These are phyloP conservation scores for Oryza punctata DNA, from an alignment of 176 grass and related monocot species.

Conservation along the genomic window DNA sequence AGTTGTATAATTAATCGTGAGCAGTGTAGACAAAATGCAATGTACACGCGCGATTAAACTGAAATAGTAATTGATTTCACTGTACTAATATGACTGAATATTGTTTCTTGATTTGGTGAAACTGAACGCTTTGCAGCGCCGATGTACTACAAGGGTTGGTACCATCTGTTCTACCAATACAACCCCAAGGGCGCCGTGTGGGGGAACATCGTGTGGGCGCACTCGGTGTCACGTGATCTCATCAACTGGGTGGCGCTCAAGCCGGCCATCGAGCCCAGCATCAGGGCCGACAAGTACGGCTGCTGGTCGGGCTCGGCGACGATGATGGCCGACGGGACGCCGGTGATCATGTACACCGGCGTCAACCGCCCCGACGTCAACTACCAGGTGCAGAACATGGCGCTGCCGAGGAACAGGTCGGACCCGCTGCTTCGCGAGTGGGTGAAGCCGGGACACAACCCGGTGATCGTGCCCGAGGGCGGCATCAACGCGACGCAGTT, in stretches of 20 bases:
- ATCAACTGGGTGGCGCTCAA: slow-evolving; percentile 72
- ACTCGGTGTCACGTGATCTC: slow-evolving; percentile 66
- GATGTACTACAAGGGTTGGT: slow-evolving; percentile 73
- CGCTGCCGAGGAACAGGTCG: slow-evolving; percentile 49
- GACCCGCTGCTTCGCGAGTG: slow-evolving; percentile 69
- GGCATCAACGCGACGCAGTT: slow-evolving; percentile 66
- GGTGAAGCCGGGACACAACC: slow-evolving; percentile 64
- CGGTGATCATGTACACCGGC: slow-evolving; percentile 67
- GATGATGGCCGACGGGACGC: slow-evolving; percentile 41
- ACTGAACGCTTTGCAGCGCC: slow-evolving; percentile 42
- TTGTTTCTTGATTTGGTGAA: not conserved
- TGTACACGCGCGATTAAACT: not conserved
- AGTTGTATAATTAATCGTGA: not conserved
- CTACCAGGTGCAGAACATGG: slow-evolving; percentile 77
- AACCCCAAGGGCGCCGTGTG: slow-evolving; percentile 64
- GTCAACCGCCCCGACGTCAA: slow-evolving; percentile 27
- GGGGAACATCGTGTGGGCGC: slow-evolving; percentile 76
- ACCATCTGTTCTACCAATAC: slow-evolving; percentile 80
- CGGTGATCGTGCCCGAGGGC: slow-evolving; percentile 47
- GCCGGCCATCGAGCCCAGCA: slow-evolving; percentile 55
- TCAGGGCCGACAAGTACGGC: slow-evolving; percentile 55
- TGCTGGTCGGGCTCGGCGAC: slow-evolving; percentile 81
- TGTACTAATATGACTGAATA: not conserved
- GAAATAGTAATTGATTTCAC: not conserved
- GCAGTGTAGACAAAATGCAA: not conserved